Percentiles rank a stretch among this genome's conserved stretches.
Evolutionary conservation across 768 basidiomycete genomes (phyloP).

Genomic region (Stropharia rugosoannulata): DNA sequence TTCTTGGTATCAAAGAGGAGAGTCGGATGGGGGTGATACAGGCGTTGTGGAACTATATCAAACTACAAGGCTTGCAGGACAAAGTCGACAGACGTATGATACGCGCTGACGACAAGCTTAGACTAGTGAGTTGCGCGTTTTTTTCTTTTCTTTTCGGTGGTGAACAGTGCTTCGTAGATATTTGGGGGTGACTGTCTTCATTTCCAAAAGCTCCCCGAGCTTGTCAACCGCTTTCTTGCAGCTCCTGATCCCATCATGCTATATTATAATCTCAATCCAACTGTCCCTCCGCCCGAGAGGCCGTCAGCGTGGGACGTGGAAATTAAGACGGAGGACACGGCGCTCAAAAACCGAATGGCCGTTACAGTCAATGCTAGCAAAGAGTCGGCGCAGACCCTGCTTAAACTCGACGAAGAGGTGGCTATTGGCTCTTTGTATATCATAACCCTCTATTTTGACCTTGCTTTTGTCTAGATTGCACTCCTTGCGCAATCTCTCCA

Average conservation of each 20-base stretch:
- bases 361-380: constrained; percentile 69
- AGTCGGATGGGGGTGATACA: constrained; percentile 80
- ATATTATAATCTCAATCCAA: constrained; percentile 72
- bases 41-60: constrained; percentile 91
- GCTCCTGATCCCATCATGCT: constrained; percentile 81
- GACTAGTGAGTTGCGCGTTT: constrained; percentile 45
- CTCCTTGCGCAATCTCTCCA: constrained; percentile 81
- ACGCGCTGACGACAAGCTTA: constrained; percentile 65
- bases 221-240: constrained; percentile 76
- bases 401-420: constrained; percentile 88
- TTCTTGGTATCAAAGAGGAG: constrained; percentile 83
- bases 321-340: constrained; percentile 80
- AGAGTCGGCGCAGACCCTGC: constrained; percentile 65
- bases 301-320: constrained; percentile 86
- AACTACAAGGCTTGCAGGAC: constrained; percentile 78
- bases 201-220: constrained; percentile 82
- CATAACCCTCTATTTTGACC: neutral
- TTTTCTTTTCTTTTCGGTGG: neutral
- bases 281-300: constrained; percentile 61
- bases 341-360: constrained; percentile 71
- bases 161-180: constrained; percentile 41
- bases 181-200: constrained; percentile 67
- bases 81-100: constrained; percentile 75
- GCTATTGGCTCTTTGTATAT: neutral
- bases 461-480: constrained; percentile 56